Evolutionary conservation across 2,329 filamentous ascomycete species (phyloP), one percentile per base, ranked within the genome.

Genomic region (Fusarium multiceps): DNA sequence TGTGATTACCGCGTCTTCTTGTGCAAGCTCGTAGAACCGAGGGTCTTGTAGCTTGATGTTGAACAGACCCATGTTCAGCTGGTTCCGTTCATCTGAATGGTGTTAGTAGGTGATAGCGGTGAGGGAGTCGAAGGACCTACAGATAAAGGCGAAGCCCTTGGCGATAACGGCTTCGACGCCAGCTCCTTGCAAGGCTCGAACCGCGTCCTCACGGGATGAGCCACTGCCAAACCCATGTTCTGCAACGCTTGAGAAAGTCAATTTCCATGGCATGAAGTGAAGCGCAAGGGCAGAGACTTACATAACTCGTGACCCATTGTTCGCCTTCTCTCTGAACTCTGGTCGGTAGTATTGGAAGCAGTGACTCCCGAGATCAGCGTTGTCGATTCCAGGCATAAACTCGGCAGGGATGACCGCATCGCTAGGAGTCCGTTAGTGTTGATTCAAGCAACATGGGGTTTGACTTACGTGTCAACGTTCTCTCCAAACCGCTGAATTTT

Each of bases 271-370:
- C 18, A 37, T 37, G 18, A 6, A 37, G 34, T 37, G 18, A n/a
- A n/a, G 10, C 34, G 10, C 18, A n/a, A n/a, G 18, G 18, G 10
- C 3, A 37, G 12, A 37, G 5, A n/a, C 34, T 37, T 37, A 37
- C 62, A 70, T 69, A 12, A 69, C 21, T 4, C 50, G 27, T 10
- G 65, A 66, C 4, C 65, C 68, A 16, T 49, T 43, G 4, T 40
- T 64, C 1, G 21, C 58, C 48, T 59, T 71, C 18, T 63, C 55
- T 20, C 71, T 53, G 37, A 72, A 73, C 20, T 64, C 60, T 3
- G 71, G 63, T 2, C 59, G 59, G 28, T 55, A 68, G 30, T 70
- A 67, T 34, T 73, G 59, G 41, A 73, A 69, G 37, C 71, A 72
- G 30, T 73, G 71, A 27, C 55, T 66, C 27, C 71, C 71, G 0